phyloP scores from a whole-genome alignment of 2,329 filamentous ascomycete genomes.

The Aspergillus pseudotamarii region DNA sequence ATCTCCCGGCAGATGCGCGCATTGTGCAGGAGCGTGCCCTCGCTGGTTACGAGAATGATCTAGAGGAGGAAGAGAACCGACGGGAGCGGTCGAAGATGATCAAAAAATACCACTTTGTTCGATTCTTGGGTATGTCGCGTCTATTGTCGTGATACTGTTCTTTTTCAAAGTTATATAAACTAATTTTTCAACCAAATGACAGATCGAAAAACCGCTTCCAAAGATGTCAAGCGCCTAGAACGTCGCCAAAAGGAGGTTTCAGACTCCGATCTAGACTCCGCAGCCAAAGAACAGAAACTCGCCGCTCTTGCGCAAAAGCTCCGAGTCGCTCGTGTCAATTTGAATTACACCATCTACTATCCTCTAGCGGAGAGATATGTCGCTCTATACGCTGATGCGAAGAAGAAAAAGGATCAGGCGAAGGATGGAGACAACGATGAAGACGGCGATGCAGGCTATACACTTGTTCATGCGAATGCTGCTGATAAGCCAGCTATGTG shows the following conservation, averaged over 20 bases:
- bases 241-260: constrained; percentile 44
- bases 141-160: neutral
- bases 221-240: constrained; percentile 39
- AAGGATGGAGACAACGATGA: constrained; percentile 19
- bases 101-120: constrained; percentile 65
- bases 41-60: constrained; percentile 58
- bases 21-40: constrained; percentile 64
- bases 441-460: constrained; percentile 25
- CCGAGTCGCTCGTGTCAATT: constrained; percentile 57
- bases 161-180: neutral
- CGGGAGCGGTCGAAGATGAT: constrained; percentile 60
- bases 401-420: constrained; percentile 29
- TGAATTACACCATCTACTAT: constrained; percentile 66
- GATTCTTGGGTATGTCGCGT: constrained; percentile 57
- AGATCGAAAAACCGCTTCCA: constrained; percentile 48
- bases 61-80: constrained; percentile 52
- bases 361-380: constrained; percentile 63
- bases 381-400: constrained; percentile 53
- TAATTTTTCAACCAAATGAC: neutral
- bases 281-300: constrained; percentile 26
- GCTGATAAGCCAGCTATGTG: constrained; percentile 46
- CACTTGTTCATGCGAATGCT: constrained; percentile 9
- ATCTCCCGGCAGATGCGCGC: constrained; percentile 58
- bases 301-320: constrained; percentile 38
- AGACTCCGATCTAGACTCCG: constrained; percentile 31